Evolutionary conservation across 139 green algal genomes (phyloP), one percentile per base, ranked within the genome.

Genomic region (Chlorella sp.): DNA sequence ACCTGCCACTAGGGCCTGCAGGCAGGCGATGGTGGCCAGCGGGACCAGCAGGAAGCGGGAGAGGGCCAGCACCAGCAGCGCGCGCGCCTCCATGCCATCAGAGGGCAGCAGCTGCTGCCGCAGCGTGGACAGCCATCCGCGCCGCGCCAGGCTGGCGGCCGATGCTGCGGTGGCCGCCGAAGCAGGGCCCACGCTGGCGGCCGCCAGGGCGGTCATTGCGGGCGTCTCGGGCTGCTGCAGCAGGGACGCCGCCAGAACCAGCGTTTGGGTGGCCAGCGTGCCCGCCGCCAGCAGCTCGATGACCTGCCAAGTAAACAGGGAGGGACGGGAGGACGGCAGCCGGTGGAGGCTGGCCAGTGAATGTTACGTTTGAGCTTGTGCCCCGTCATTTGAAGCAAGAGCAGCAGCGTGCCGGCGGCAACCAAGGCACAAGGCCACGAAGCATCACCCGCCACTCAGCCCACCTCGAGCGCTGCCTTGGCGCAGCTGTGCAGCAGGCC

Each of bases 191-290:
- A 70, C 82, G 43, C 48, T 41, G 22, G 41, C 58, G 7, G 85
- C 80, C 9, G 72, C 77, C 24, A 48, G 14, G 0, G 54, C 68
- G 2, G 60, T 38, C 0, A 30, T 11, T 24, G 51, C 44, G 26
- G 19, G 38, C 5, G 22, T 43, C 76, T 62, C 80, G 28, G 72
- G 68, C 64, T 87, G 75, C 24, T 87, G 83, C 56, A 93, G 86
- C 64, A 95, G 83, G 16, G 92, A 94, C 11, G 92, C 85, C 1
- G 92, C 92, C 46, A 95, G 86, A 44, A 95, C 92, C 3, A 95
- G 68, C 11, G 92, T 91, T 75, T 92, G 88, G 3, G 91, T 76
- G 16, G 92, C 90, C 32, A 95, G 84, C 0, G 89, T 90, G 20
- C 90, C 91, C 4, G 60, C 76, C 2, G 85, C 92, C 54, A 95